Base-by-base conservation (phyloP, 2,329 filamentous ascomycete species). In the Neopestalotiopsis clavispora region DNA sequence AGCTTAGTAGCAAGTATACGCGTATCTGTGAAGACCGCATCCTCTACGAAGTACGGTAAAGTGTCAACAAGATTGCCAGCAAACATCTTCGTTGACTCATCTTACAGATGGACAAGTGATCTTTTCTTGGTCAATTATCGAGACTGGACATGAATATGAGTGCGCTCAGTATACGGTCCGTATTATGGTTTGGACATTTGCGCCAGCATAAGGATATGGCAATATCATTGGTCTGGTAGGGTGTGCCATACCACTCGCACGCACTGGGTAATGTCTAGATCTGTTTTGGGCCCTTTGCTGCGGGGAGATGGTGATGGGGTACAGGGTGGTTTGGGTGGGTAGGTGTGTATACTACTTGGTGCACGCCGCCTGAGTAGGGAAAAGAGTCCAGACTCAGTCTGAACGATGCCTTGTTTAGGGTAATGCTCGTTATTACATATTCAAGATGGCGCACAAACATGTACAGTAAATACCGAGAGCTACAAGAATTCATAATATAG, bases 241-340 rank as follows among this genome's bases (percentile, higher is more conserved):
- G 28, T 34, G n/a, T 40, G 32, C 17, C 30, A 30, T 20, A 14
- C 14, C 32, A 38, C 30, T 28, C 23, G 23, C 30, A 61, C 34
- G 59, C 59, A 62, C 17, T 17, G 17, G n/a, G 20, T 62, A 20
- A 32, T 59, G 30, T 34, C 57, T 59, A 30, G 57, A 59, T 59
- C 57, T 59, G 23, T 34, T 59, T 59, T 59, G 30, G n/a, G 28
- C 12, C 13, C 12, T 62, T 40, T 20, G 59, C 45, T 59, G 57
- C 57, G 57, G 59, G 59, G 59, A 17, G n/a, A 30, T 34, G 30
- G 32, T 38, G 59, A 62, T 34, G 32, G 59, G 59, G 34, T 20
- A 62, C 34, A 52, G 9, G 45, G 45, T 52, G 45, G 45, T 14
- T 20, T n/a, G n/a, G 45, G 45, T 52, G 45, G 45, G 45, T 20